These are phyloP conservation scores for Dentipellis fragilis DNA, from an alignment of 768 basidiomycete genomes.

Conservation along the genomic window DNA sequence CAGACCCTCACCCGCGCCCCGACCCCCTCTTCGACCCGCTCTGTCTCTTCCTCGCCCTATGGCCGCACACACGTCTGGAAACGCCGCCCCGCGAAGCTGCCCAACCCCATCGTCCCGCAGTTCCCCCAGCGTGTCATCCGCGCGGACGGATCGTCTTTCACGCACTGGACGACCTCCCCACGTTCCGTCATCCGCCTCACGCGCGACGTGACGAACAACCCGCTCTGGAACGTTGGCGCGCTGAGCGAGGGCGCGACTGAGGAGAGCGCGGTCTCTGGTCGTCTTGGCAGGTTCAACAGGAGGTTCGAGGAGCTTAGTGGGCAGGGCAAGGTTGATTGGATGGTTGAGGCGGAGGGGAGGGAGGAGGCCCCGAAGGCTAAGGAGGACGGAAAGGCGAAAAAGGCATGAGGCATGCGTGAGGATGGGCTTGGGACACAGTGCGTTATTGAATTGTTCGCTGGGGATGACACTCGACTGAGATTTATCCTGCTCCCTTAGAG, in stretches of 20 bases:
- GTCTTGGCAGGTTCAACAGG: conserved; percentile 72
- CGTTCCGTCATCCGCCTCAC: conserved; percentile 67
- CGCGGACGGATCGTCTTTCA: conserved; percentile 83
- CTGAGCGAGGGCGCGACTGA: conserved; percentile 41
- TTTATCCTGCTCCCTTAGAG: too few species aligned
- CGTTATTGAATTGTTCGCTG: too few species aligned
- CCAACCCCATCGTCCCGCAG: conserved; percentile 77
- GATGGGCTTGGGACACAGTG: too few species aligned
- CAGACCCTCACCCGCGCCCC: not conserved
- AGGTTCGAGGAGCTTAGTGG: conserved; percentile 41
- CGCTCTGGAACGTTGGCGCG: conserved; percentile 68
- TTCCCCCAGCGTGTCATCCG: conserved; percentile 81
- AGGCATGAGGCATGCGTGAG: not conserved
- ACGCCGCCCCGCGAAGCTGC: conserved; percentile 54
- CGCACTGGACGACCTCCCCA: conserved; percentile 84
- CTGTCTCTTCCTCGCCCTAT: conserved; percentile 66
- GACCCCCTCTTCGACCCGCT: conserved; percentile 21
- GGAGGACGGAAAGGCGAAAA: not conserved
- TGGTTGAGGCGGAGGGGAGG: conserved; percentile 13
- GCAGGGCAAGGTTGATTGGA: conserved; percentile 23
- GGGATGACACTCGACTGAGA: too few species aligned
- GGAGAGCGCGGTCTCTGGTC: conserved; percentile 62
- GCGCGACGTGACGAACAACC: conserved; percentile 83
- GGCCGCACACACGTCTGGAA: conserved; percentile 80
- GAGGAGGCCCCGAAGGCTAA: not conserved